phyloP scores from a whole-genome alignment of 2,329 filamentous ascomycete genomes.

The Clarireedia homoeocarpa region DNA sequence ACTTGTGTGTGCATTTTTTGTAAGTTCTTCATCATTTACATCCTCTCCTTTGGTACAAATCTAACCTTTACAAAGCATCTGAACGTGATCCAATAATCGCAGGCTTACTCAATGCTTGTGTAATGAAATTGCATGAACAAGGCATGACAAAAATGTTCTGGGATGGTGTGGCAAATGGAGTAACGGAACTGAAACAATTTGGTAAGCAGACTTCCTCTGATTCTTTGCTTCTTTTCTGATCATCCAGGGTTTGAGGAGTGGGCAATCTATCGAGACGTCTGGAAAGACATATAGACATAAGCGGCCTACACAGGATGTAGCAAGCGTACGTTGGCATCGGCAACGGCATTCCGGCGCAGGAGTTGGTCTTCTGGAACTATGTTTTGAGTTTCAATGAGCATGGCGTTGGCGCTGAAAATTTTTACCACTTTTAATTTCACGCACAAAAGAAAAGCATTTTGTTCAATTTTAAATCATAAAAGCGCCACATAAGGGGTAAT shows the following conservation, averaged over 20 bases:
- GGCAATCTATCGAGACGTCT: constrained; percentile 49
- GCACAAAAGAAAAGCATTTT: no score
- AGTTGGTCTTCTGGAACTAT: not conserved
- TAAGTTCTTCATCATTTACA: constrained; percentile 29
- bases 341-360: not conserved
- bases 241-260: constrained; percentile 47
- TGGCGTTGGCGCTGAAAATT: no score
- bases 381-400: no score
- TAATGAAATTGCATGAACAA: constrained; percentile 37
- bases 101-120: constrained; percentile 46
- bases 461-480: no score
- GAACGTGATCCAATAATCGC: constrained; percentile 41
- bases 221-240: not conserved
- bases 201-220: constrained; percentile 34
- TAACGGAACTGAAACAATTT: constrained; percentile 42
- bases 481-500: no score
- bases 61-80: constrained; percentile 13
- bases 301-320: not conserved
- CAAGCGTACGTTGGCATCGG: not conserved
- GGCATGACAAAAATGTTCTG: constrained; percentile 49
- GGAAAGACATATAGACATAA: constrained; percentile 33
- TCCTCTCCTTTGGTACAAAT: not conserved
- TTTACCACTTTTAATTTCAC: no score
- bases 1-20: constrained; percentile 53
- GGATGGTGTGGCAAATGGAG: constrained; percentile 44